Conservation (phyloP, 345 rosid species). For the Pelargonium nanum region DNA sequence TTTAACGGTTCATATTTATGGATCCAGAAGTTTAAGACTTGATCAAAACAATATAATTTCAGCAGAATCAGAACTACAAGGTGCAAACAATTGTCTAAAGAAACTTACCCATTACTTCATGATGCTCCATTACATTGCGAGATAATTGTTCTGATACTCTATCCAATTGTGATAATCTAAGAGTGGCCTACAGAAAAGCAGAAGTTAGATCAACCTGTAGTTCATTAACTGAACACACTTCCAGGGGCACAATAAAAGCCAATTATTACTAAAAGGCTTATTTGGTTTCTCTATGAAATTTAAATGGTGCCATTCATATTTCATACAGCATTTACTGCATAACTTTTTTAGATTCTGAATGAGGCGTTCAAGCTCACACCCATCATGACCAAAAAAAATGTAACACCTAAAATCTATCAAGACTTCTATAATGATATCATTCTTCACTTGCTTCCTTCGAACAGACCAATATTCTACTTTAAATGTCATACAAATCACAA, state of each 20-base stretch:
- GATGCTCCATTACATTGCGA: slow-evolving; percentile 86
- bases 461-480: neutral
- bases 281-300: neutral
- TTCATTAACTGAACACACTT: slow-evolving; percentile 7
- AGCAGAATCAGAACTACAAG: slow-evolving; percentile 1
- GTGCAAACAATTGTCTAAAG: slow-evolving; percentile 7
- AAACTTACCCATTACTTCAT: slow-evolving; percentile 93
- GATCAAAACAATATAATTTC: neutral
- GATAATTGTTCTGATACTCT: slow-evolving; percentile 71
- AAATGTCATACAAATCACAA: neutral
- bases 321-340: too few relatives aligned
- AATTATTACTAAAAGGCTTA: neutral
- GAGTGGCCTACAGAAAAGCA: slow-evolving; percentile 51
- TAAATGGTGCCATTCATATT: neutral
- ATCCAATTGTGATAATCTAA: slow-evolving; percentile 86
- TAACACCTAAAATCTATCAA: too few relatives aligned
- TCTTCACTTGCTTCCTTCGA: neutral
- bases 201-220: slow-evolving; percentile 5
- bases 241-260: neutral
- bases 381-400: too few relatives aligned
- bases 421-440: too few relatives aligned
- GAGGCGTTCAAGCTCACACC: too few relatives aligned
- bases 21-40: neutral
- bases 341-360: too few relatives aligned
- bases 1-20: neutral